These are phyloP conservation scores for Cyberlindnera subsufficiens DNA, from an alignment of 805 yeast genomes.

Conservation along the genomic window DNA sequence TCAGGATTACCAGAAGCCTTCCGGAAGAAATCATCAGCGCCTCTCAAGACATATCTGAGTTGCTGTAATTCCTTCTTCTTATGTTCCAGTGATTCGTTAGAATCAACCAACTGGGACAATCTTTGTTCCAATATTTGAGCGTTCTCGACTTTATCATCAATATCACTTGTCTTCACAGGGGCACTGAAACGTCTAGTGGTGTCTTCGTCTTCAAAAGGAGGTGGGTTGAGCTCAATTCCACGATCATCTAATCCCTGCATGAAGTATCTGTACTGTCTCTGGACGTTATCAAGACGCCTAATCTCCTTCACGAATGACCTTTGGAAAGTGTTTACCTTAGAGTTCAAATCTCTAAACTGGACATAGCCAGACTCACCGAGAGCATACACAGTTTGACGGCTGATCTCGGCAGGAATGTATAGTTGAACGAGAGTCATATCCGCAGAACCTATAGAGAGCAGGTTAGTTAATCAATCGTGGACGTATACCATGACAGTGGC, in stretches of 20 bases:
- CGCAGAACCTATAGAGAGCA: conserved; percentile 61
- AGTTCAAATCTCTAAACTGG: conserved; percentile 88
- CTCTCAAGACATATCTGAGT: conserved; percentile 45
- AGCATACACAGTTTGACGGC: conserved; percentile 78
- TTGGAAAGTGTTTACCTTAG: conserved; percentile 78
- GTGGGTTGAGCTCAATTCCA: conserved; percentile 31
- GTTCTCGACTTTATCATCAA: conserved; percentile 63
- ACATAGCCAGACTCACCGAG: conserved; percentile 82
- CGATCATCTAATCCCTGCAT: conserved; percentile 45
- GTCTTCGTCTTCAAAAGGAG: conserved; percentile 24
- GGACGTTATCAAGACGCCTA: conserved; percentile 75
- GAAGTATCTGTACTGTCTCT: conserved; percentile 71
- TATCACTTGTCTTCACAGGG: conserved; percentile 25
- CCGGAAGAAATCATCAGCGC: conserved; percentile 44
- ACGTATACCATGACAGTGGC: not conserved
- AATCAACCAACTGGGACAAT: conserved; percentile 62
- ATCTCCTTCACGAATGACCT: conserved; percentile 87
- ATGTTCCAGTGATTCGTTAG: conserved; percentile 59
- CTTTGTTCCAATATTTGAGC: conserved; percentile 73
- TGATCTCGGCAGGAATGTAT: conserved; percentile 86
- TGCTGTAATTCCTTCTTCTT: conserved; percentile 59
- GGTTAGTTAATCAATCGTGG: conserved; percentile 4
- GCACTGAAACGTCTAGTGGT: conserved; percentile 15
- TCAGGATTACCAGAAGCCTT: conserved; percentile 16
- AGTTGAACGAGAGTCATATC: conserved; percentile 94